Evolutionary conservation across 2,329 filamentous ascomycete species (phyloP), one percentile per base, ranked within the genome.

Genomic region (Exophiala sp.): DNA sequence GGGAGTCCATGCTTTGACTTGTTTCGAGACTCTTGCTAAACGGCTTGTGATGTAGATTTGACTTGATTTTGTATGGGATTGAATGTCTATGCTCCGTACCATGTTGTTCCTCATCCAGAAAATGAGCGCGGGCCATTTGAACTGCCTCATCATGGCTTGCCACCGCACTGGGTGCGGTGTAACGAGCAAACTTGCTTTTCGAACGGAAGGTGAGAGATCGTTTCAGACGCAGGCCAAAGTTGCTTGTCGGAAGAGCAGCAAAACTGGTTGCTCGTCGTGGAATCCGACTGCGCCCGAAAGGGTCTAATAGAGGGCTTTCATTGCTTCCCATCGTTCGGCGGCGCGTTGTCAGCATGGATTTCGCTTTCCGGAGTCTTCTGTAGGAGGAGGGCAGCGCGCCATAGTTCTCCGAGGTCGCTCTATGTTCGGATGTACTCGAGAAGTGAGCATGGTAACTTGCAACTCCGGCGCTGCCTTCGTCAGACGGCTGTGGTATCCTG

Each of bases 341-440:
- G 11, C 66, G 63, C 1, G 70, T 66, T 5, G 66, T 66, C 47
- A 73, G 72, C 70, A 74, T 71, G n/a, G 73, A 75, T 50, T 67
- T 71, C 6, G 72, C 65, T 55, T 70, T 74, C 24, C 70, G 69
- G 23, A 75, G 63, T 43, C 65, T 69, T 19, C 71, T 67, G 53
- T 72, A 74, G 1, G 72, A 74, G 3, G 72, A 75, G 21, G 72
- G 71, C 38, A 65, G 54, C 14, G 69, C 69, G 24, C 66, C 62
- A 38, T 68, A 64, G 43, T 55, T 57, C 50, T 59, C 55, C 4
- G 14, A 24, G 11, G 45, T 42, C 6, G 48, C 11, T 30, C 40
- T 34, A 21, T 37, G 19, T n/a, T 40, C 37, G 8, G 37, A 39
- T 29, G 37, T 14, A 18, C 1, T 16, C 22, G 39, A 32, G 16